These are phyloP conservation scores for Phialocephala sp. DNA, from an alignment of 2,329 filamentous ascomycete genomes.

Conservation along the genomic window DNA sequence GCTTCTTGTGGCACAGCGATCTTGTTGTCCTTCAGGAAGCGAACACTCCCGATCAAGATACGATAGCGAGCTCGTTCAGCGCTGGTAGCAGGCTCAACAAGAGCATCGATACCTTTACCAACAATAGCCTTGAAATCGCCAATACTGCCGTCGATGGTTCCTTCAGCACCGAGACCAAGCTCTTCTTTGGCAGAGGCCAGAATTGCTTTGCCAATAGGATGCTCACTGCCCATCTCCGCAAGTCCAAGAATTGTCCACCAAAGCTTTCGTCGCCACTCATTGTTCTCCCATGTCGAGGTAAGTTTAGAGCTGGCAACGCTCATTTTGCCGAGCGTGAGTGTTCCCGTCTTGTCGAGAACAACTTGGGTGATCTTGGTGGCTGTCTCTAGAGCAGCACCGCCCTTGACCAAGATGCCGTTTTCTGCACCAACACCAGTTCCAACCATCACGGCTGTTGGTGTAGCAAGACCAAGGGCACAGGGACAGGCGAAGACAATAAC, in stretches of 20 bases:
- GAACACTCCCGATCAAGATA: constrained; percentile 83
- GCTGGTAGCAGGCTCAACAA: constrained; percentile 75
- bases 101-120: constrained; percentile 83
- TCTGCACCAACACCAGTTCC: constrained; percentile 96
- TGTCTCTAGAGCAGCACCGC: constrained; percentile 87
- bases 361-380: constrained; percentile 90
- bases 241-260: constrained; percentile 98
- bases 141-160: constrained; percentile 79
- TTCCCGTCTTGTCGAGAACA: constrained; percentile 95
- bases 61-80: constrained; percentile 74
- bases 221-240: constrained; percentile 95
- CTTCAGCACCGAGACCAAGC: constrained; percentile 74
- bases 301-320: constrained; percentile 78
- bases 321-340: constrained; percentile 94
- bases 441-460: constrained; percentile 98
- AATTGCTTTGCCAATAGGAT: constrained; percentile 92
- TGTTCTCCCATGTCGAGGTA: constrained; percentile 70
- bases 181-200: constrained; percentile 75
- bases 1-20: constrained; percentile 69
- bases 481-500: constrained; percentile 98
- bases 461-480: constrained; percentile 93
- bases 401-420: constrained; percentile 97
- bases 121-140: constrained; percentile 85
- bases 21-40: constrained; percentile 74
- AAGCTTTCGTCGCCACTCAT: constrained; percentile 70